A percentile compares a stretch with the other conserved stretches of the same genome.
phyloP scores from a whole-genome alignment of 2,329 filamentous ascomycete genomes.

The Pseudogymnoascus sp. region DNA sequence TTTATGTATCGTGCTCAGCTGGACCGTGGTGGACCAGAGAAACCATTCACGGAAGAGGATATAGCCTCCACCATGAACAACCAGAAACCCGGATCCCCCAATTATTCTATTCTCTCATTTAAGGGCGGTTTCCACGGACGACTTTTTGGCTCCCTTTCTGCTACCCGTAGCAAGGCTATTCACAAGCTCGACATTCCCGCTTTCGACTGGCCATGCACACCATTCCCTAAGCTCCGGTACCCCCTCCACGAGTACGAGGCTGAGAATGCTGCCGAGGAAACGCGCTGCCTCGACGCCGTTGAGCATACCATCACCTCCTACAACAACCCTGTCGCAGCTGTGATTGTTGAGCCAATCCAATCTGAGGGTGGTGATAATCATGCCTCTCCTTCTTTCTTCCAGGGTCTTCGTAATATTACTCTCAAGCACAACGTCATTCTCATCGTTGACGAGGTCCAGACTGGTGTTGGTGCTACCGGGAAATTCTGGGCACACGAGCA shows the following conservation, averaged over 20 bases:
- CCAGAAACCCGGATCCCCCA: conserved; percentile 61
- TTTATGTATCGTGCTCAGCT: conserved; percentile 73
- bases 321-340: conserved; percentile 63
- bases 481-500: conserved; percentile 85
- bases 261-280: conserved; percentile 67
- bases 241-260: conserved; percentile 60
- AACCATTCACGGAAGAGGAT: conserved; percentile 64
- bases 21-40: conserved; percentile 56
- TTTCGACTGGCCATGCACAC: conserved; percentile 79
- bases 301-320: conserved; percentile 60
- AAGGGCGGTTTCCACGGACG: conserved; percentile 72
- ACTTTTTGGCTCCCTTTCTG: conserved; percentile 69
- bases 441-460: conserved; percentile 81
- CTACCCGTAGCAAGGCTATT: conserved; percentile 73
- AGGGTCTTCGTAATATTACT: conserved; percentile 62
- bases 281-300: conserved; percentile 63
- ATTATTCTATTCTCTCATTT: conserved; percentile 73
- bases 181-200: conserved; percentile 82
- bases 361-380: conserved; percentile 81
- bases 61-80: conserved; percentile 62
- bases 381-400: conserved; percentile 71
- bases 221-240: conserved; percentile 70
- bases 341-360: conserved; percentile 73
- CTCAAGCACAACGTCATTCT: conserved; percentile 61
- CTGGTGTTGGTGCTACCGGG: conserved; percentile 71